Conservation (phyloP, 805 yeast species). For the Pichia scutulata region DNA sequence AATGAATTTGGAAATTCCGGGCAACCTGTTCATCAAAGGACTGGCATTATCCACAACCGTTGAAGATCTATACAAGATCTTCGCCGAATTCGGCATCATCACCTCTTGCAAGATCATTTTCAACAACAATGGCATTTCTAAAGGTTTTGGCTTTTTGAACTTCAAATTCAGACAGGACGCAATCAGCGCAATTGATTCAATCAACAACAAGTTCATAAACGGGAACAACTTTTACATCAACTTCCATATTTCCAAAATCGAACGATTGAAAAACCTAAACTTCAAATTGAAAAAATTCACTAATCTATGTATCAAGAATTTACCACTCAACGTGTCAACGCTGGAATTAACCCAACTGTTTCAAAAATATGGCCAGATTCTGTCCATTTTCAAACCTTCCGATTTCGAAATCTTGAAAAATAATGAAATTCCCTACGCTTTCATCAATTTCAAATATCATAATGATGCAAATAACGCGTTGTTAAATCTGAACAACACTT, state of each 20-base stretch:
- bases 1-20: constrained; percentile 33
- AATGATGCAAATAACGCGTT: constrained; percentile 39
- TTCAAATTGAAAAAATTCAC: constrained; percentile 40
- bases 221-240: constrained; percentile 43
- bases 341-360: constrained; percentile 33
- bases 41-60: constrained; percentile 30
- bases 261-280: constrained; percentile 43
- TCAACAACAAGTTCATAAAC: constrained; percentile 22
- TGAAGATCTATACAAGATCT: neutral
- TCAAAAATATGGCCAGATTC: constrained; percentile 37
- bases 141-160: constrained; percentile 63
- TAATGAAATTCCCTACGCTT: constrained; percentile 38
- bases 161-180: constrained; percentile 53
- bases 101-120: constrained; percentile 40
- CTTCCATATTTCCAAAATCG: constrained; percentile 58
- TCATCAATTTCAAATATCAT: constrained; percentile 42
- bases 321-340: constrained; percentile 31
- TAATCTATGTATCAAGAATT: constrained; percentile 46
- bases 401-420: constrained; percentile 7
- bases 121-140: constrained; percentile 37
- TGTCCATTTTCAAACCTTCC: constrained; percentile 46
- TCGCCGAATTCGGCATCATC: constrained; percentile 29
- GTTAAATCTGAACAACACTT: neutral
- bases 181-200: constrained; percentile 45
- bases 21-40: constrained; percentile 48